Evolutionary conservation across 2,329 filamentous ascomycete genomes (phyloP), one percentile per base, ranked within the genome.

Genomic region (Tolypocladium ovalisporum): DNA sequence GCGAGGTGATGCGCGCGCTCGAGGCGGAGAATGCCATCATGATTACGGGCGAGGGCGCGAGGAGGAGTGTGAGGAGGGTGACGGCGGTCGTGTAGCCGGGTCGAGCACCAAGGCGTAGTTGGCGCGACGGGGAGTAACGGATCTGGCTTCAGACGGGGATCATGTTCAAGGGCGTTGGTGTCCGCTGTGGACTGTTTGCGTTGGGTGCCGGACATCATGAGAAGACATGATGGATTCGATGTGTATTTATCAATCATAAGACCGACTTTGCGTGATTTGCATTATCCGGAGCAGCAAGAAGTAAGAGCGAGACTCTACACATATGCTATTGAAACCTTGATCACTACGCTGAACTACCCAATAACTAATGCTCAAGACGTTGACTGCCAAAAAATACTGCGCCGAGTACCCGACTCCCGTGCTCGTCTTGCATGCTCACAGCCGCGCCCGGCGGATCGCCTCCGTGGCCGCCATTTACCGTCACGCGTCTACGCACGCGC

Each of bases 11-110:
- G 70, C 79, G 88, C 62, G 77, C 80, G 13, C 75, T 97, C 59
- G 93, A 99, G 77, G 83, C 87, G 62, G 94, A 97, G 74, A 94
- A 92, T 0, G 76, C 83, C 36, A 79, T 97, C 58, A 88, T 88
- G 73, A 78, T 97, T 22, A 79, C 81, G 37, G 94, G 94, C 0
- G 93, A 97, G 65, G 94, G 94, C 4, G 81, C 87, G 22, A 85
- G 93, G 73, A 89, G 86, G 75, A 89, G 76, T 62, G 86, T 99
- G 54, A 84, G 93, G 67, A 84, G 91, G 65, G 83, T 96, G 51
- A 89, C 79, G 51, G 76, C 74, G 36, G 69, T 78, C 52, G 73
- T 74, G 9, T 71, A 57, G 59, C 2, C 27, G 22, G n/a, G 32
- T 5, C 6, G 6, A 29, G 44, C 8, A 19, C 5, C 42, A 8